Percentiles rank a stretch among this genome's conserved stretches.
Conservation (phyloP, 805 yeast species). For the Torulaspora maleeae region DNA sequence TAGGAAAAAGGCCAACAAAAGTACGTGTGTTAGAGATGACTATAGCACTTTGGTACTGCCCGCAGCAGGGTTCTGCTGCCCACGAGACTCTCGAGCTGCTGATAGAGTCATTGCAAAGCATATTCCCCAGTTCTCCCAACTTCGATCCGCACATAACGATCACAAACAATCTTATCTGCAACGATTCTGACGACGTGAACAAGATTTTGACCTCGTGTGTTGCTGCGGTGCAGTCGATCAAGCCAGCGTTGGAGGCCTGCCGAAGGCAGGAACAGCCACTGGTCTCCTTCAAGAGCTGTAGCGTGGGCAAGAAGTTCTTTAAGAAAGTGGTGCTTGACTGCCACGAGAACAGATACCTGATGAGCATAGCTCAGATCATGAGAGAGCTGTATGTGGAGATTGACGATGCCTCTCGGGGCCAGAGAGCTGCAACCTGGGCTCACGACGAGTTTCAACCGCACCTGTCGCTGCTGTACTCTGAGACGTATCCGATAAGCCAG, state of each 20-base stretch:
- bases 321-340: conserved; percentile 30
- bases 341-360: conserved; percentile 26
- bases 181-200: conserved; percentile 52
- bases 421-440: conserved; percentile 55
- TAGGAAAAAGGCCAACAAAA: no score
- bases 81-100: conserved; percentile 54
- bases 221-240: conserved; percentile 49
- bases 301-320: conserved; percentile 30
- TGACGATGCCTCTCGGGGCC: conserved; percentile 34
- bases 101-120: conserved; percentile 59
- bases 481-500: conserved; percentile 58
- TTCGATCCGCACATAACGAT: conserved; percentile 78
- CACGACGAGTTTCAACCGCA: conserved; percentile 61
- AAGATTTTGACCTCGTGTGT: conserved; percentile 49
- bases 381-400: conserved; percentile 49
- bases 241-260: conserved; percentile 19
- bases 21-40: conserved; percentile 28
- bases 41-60: conserved; percentile 74
- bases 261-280: conserved; percentile 14
- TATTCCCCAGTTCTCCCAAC: conserved; percentile 65
- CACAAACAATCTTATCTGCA: conserved; percentile 53
- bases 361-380: conserved; percentile 43
- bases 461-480: conserved; percentile 63
- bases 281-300: conserved; percentile 25
- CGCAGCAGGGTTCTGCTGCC: conserved; percentile 49